Evolutionary conservation across 176 grass and related monocot species (phyloP).

Genomic region (Urochloa ruziziensis): DNA sequence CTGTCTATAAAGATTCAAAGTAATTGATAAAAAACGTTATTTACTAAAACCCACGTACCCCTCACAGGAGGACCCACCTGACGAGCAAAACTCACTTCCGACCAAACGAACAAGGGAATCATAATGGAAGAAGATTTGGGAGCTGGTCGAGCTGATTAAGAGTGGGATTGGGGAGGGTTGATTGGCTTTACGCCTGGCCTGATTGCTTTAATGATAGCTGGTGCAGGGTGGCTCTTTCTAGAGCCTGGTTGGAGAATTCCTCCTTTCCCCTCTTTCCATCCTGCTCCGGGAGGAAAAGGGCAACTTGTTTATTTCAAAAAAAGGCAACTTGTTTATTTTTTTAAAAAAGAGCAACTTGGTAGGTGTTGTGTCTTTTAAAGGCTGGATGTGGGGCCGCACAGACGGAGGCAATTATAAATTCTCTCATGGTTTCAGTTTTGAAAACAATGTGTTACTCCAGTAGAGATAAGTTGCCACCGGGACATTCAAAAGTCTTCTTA

Average conservation of each 20-base stretch:
- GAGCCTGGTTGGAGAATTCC: slow-evolving; percentile 55
- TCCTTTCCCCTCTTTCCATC: slow-evolving; percentile 26
- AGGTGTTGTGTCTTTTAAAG: slow-evolving; percentile 39
- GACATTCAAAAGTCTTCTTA: neutral
- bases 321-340: no score
- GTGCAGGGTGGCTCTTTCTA: no score
- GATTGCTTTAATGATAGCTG: slow-evolving; percentile 54
- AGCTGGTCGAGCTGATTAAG: slow-evolving; percentile 29
- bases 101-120: no score
- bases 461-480: neutral
- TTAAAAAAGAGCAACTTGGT: slow-evolving; percentile 34
- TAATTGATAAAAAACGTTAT: no score
- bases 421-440: slow-evolving; percentile 1
- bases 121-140: slow-evolving; percentile 62
- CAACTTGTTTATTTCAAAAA: no score
- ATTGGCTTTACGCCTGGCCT: slow-evolving; percentile 34
- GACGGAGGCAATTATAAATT: slow-evolving; percentile 5
- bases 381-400: slow-evolving; percentile 30
- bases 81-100: no score
- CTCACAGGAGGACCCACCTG: no score
- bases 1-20: no score
- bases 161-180: neutral
- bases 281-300: no score
- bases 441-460: neutral
- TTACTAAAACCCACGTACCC: no score